Evolutionary conservation across 2,329 filamentous ascomycete species (phyloP), one percentile per base, ranked within the genome.

Genomic region (Drechslera avenae): DNA sequence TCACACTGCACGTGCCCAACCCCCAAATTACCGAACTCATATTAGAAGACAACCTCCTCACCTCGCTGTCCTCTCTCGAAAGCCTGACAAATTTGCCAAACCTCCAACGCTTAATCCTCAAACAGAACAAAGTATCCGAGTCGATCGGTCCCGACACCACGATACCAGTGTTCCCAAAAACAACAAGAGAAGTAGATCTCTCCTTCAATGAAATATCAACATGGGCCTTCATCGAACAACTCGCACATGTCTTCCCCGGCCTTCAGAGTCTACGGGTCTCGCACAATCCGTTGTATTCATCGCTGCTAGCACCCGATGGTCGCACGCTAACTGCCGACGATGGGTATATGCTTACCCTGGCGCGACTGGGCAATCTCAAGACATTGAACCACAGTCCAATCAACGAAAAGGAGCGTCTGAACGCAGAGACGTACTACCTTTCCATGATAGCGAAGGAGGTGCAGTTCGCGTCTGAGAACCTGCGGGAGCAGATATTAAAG

Each of bases 391-490:
- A 89, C 69, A 86, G 74, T 52, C 73, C 71, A 1, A 86, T 97
- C 60, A 86, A 86, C 0, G 62, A 79, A 1, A 84, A 87, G 34
- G 92, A 97, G 70, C 85, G 93, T 14, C 81, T 85, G 46, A 94
- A 97, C 66, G 91, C 91, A 4, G 94, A 97, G 63, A 87, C 93
- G 66, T 99, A 96, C 72, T 99, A 99, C 71, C 83, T 97, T 9
- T 90, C 87, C 0, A 83, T 89, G 46, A 94, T 97, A 50, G 89
- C 83, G 9, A 86, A 86, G 56, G 89, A 94, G 68, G 78, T 97
- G 32, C 81, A 85, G 1, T 76, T 80, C 3, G 81, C 84, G 0
- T 76, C 84, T 0, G 79, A 83, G 48, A 73, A 72, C 2, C 81
- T 86, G 58, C 74, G 78, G 21, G 59, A 73, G 1, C 75, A 76